Evolutionary conservation across 768 basidiomycete genomes (phyloP).

Genomic region (Dioszegia aurantiaca): DNA sequence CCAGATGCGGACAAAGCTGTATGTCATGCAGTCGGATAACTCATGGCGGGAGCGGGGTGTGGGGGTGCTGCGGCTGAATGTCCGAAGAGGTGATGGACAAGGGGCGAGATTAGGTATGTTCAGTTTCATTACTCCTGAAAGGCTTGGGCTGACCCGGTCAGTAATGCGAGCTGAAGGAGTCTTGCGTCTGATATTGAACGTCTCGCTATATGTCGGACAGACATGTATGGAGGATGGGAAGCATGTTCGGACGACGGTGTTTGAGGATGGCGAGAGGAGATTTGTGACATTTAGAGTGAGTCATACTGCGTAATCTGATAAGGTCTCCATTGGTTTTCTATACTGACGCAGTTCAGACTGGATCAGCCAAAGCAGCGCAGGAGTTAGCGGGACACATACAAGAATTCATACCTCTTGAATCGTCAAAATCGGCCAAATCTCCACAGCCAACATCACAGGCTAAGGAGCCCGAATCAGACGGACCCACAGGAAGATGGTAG

Average conservation of each 20-base stretch:
- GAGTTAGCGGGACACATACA: constrained; percentile 33
- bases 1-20: constrained; percentile 51
- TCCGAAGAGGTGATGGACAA: constrained; percentile 35
- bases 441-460: not conserved
- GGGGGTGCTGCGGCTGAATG: constrained; percentile 51
- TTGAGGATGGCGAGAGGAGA: constrained; percentile 36
- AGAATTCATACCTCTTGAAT: constrained; percentile 33
- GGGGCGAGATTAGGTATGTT: constrained; percentile 51
- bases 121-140: too few relatives aligned
- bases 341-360: too few relatives aligned
- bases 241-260: constrained; percentile 40
- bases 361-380: constrained; percentile 34
- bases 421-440: constrained; percentile 16
- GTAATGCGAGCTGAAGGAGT: constrained; percentile 56
- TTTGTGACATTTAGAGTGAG: constrained; percentile 45
- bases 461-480: not conserved
- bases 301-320: not conserved
- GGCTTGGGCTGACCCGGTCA: constrained; percentile 24
- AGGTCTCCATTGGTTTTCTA: not conserved
- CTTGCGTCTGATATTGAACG: constrained; percentile 53
- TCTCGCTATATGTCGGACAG: constrained; percentile 51
- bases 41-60: constrained; percentile 54
- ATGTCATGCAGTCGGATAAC: constrained; percentile 49
- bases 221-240: constrained; percentile 46
- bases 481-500: not conserved